phyloP scores from a whole-genome alignment of 345 rosid species.

The Ceriops tagal region DNA sequence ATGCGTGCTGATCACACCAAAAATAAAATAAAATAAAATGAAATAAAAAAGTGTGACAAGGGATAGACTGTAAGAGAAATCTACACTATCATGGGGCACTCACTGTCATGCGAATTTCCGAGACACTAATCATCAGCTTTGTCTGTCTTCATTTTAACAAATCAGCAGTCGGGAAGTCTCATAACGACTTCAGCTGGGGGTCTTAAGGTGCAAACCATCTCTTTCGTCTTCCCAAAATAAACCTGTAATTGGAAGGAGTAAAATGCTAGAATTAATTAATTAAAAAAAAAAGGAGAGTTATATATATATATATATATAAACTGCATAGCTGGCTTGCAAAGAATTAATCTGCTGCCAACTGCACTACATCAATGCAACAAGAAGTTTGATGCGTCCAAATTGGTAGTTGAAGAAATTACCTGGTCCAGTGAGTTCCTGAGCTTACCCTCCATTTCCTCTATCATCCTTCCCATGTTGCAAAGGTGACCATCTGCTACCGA shows the following conservation, averaged over 20 bases:
- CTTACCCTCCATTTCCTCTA: constrained; percentile 96
- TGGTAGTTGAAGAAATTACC: constrained; percentile 34
- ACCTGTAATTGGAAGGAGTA: constrained; percentile 47
- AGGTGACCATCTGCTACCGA: constrained; percentile 85
- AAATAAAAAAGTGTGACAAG: background rate
- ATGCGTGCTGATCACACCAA: background rate
- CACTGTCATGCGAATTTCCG: background rate
- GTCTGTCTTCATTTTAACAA: background rate
- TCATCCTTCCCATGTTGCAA: constrained; percentile 97
- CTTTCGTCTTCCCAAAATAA: constrained; percentile 95
- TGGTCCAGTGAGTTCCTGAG: constrained; percentile 91
- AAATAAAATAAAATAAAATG: too few species aligned
- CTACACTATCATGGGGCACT: constrained; percentile 4
- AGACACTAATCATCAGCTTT: background rate
- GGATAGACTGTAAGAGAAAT: background rate
- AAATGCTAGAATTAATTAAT: background rate
- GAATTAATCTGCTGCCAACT: too few species aligned
- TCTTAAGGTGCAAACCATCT: constrained; percentile 90
- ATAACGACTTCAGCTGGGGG: constrained; percentile 73
- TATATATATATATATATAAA: too few species aligned
- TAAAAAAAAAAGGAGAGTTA: too few species aligned
- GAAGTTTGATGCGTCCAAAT: too few species aligned
- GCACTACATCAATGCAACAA: too few species aligned
- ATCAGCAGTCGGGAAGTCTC: constrained; percentile 62
- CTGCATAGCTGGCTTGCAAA: too few species aligned